Evolutionary conservation across 805 yeast genomes (phyloP), one percentile per base, ranked within the genome.

Genomic region (Candida khao-thaluensis): DNA sequence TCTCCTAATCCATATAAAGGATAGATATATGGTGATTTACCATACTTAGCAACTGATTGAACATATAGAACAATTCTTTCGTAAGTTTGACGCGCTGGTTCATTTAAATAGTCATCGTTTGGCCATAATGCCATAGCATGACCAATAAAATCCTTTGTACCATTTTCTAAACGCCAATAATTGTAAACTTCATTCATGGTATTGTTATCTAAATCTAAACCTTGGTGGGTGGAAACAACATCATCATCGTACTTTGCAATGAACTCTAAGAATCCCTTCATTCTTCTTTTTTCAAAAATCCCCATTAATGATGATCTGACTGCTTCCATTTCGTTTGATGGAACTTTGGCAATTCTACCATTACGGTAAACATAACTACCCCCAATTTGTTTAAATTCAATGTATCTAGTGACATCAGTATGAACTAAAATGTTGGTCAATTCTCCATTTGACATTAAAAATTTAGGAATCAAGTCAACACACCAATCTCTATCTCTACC

Each of bases 101-200:
- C 81, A 44, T 72, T 75, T 56, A 93, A 69, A 61, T 93, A 93
- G 39, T 84, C 89, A 57, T 93, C 99, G 54, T 87, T 90, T 15
- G 93, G 77, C 83, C 95, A 90, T 44, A 93, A 75, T 11, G 97
- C 99, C 99, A 93, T 93, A 3, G 99, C 93, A 62, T 93, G 99
- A 32, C 99, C 99, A 49, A 93, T 86, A 56, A 93, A 93, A 62
- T 93, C 98, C 58, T 87, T 84, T 15, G 98, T 90, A 25, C 96
- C 96, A 40, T 78, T 76, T 54, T 93, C 96, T 39, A 93, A 76
- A 5, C 98, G 96, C 56, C 81, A 93, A 60, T 91, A 83, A 56
- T 77, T 76, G 64, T 85, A 93, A 25, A 93, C 82, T 53, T 88
- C 95, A 49, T 86, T 87, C 91, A 90, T 91, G 36, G 96, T 85